Conservation (phyloP, 169 alveolate genomes). For the Plasmodium yoelii region DNA sequence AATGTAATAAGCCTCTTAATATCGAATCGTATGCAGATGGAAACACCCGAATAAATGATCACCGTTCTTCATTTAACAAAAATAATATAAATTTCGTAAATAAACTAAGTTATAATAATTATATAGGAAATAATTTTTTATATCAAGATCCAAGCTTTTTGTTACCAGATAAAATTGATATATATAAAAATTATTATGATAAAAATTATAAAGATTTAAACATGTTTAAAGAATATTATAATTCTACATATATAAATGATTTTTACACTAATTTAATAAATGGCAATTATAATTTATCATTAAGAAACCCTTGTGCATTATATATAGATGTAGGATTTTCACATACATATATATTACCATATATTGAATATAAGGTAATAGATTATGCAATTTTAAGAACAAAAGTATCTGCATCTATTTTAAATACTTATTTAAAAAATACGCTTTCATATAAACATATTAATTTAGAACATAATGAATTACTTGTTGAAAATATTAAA, state of each 20-base stretch:
- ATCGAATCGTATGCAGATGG: not conserved
- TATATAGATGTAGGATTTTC: constrained; percentile 91
- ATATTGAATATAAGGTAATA: constrained; percentile 83
- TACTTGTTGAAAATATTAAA: constrained; percentile 87
- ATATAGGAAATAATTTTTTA: constrained; percentile 43
- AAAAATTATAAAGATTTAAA: constrained; percentile 26
- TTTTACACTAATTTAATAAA: constrained; percentile 39
- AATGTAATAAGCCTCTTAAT: not conserved
- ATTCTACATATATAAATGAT: constrained; percentile 27
- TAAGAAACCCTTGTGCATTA: constrained; percentile 84
- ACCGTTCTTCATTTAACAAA: not conserved
- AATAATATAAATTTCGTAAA: constrained; percentile 13
- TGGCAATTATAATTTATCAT: constrained; percentile 58
- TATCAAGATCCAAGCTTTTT: constrained; percentile 64
- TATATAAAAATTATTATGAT: constrained; percentile 41
- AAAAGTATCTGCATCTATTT: constrained; percentile 83
- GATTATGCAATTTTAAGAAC: constrained; percentile 89
- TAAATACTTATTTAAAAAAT: constrained; percentile 87
- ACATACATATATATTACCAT: constrained; percentile 86
- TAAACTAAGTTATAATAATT: constrained; percentile 18
- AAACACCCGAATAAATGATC: not conserved
- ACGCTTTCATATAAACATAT: constrained; percentile 83
- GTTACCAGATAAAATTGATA: constrained; percentile 40
- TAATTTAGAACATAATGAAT: constrained; percentile 88
- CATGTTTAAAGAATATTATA: constrained; percentile 43